phyloP scores from a whole-genome alignment of 2,329 filamentous ascomycete species.

The Exophiala dermatitidis region DNA sequence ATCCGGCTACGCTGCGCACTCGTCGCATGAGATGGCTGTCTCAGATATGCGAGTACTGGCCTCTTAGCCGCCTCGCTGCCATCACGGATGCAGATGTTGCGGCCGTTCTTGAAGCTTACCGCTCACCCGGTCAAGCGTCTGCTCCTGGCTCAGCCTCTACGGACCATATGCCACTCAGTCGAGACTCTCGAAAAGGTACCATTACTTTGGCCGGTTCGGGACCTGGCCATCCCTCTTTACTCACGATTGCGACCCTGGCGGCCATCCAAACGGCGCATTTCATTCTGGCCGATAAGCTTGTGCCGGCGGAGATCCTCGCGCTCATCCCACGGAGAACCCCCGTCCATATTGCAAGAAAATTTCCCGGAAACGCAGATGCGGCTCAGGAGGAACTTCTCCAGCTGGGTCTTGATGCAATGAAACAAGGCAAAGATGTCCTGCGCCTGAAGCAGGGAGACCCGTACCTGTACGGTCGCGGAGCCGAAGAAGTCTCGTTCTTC shows the following conservation, averaged over 20 bases:
- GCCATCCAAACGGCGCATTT: slow-evolving; percentile 45
- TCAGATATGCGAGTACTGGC: slow-evolving; percentile 99
- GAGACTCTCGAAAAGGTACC: slow-evolving; percentile 46
- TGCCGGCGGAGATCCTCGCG: slow-evolving; percentile 72
- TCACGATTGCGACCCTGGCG: slow-evolving; percentile 58
- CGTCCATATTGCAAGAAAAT: slow-evolving; percentile 90
- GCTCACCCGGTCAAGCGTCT: slow-evolving; percentile 28
- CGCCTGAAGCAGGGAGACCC: slow-evolving; percentile 94
- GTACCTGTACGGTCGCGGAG: slow-evolving; percentile 90
- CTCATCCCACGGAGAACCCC: slow-evolving; percentile 83
- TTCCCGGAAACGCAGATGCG: slow-evolving; percentile 90
- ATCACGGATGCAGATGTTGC: slow-evolving; percentile 76
- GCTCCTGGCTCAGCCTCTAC: slow-evolving; percentile 26
- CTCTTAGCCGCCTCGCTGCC: slow-evolving; percentile 68
- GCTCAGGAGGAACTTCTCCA: slow-evolving; percentile 85
- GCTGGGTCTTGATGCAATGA: slow-evolving; percentile 63
- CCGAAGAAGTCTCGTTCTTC: slow-evolving; percentile 87
- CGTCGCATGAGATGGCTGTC: slow-evolving; percentile 85
- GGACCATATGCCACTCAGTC: slow-evolving; percentile 23
- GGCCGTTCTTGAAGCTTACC: slow-evolving; percentile 65
- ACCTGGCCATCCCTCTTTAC: slow-evolving; percentile 82
- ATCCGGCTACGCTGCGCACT: slow-evolving; percentile 65
- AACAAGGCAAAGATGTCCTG: slow-evolving; percentile 69
- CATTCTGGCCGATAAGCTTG: slow-evolving; percentile 48
- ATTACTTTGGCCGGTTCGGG: slow-evolving; percentile 89